Conservation (phyloP, 306 rosid genomes). For the Malus orientalis region DNA sequence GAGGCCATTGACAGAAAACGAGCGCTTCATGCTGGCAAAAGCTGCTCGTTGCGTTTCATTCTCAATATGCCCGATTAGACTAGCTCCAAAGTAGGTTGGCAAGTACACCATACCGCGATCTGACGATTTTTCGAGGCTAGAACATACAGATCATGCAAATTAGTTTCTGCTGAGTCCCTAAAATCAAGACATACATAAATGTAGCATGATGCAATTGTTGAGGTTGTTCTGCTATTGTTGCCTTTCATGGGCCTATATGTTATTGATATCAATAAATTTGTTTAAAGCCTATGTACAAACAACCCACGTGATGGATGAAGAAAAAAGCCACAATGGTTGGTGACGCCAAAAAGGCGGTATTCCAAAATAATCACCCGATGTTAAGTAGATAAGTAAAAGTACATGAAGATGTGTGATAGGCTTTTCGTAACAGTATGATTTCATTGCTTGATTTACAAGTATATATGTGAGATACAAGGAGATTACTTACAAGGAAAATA, state of each 20-base stretch:
- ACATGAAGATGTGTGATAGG: too few species aligned
- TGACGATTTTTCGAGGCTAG: neutral
- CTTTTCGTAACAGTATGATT: too few species aligned
- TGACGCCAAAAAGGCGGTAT: too few species aligned
- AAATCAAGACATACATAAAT: neutral
- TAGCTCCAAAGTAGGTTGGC: slow-evolving; percentile 64
- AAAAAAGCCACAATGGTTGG: neutral
- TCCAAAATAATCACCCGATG: too few species aligned
- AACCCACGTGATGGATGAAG: neutral
- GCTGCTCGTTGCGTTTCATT: slow-evolving; percentile 97
- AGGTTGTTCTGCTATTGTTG: neutral
- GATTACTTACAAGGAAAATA: too few species aligned
- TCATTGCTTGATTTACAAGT: too few species aligned
- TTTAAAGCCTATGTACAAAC: too few species aligned
- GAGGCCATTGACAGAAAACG: slow-evolving; percentile 78
- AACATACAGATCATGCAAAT: neutral
- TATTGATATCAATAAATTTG: too few species aligned
- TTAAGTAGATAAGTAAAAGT: too few species aligned
- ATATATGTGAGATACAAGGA: too few species aligned
- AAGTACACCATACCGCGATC: neutral
- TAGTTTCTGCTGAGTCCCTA: neutral
- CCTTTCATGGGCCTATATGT: neutral
- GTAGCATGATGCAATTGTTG: neutral
- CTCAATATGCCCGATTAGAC: slow-evolving; percentile 71
- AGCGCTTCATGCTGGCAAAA: slow-evolving; percentile 85